Evolutionary conservation across 2,329 filamentous ascomycete genomes (phyloP), one percentile per base, ranked within the genome.

Genomic region (Arthroderma uncinatum): DNA sequence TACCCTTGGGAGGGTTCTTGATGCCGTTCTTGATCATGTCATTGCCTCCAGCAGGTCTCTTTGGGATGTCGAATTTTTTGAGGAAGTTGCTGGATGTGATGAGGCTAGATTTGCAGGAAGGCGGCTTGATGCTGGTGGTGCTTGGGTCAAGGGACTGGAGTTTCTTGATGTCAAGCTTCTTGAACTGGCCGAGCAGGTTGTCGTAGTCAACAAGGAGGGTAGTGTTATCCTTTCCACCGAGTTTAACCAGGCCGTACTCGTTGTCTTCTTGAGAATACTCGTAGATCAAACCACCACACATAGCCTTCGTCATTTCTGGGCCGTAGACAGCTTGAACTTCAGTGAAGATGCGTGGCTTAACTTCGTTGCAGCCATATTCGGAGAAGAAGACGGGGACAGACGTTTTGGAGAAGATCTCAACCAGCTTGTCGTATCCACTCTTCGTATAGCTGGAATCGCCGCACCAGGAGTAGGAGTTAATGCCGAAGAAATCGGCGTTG

Each of bases 1-100:
- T 82, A 64, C 85, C 86, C 12, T 69, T 73, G 39, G 83, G 82
- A 57, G 83, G 80, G 61, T 80, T 81, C 53, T 72, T 74, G 59
- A 95, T 81, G 61, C 92, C 91, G 53, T 86, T 82, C 63, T 87
- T 77, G 68, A 96, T 92, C 66, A 95, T 78, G 48, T 80, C 77
- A 60, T 84, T 77, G 39, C 83, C 84, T 62, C 84, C 86, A 2
- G 80, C 76, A 10, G 89, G 89, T 4, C 82, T 77, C 2, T 67
- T 73, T 52, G 86, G 91, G 58, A 95, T 76, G 48, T 84, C 85
- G 75, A 95, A 97, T 77, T 89, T 86, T 70, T 75, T 84, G 72
- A 80, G 81, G 77, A 95, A 95, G 60, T 78, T 80, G 34, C 64
- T 61, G 59, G 79, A 73, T 59, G 76, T 79, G 73, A 96, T 91